Percentiles rank a stretch among this genome's conserved stretches.
These are phyloP conservation scores for Alternaria brassicicola DNA, from an alignment of 2,329 filamentous ascomycete genomes.

Conservation along the genomic window DNA sequence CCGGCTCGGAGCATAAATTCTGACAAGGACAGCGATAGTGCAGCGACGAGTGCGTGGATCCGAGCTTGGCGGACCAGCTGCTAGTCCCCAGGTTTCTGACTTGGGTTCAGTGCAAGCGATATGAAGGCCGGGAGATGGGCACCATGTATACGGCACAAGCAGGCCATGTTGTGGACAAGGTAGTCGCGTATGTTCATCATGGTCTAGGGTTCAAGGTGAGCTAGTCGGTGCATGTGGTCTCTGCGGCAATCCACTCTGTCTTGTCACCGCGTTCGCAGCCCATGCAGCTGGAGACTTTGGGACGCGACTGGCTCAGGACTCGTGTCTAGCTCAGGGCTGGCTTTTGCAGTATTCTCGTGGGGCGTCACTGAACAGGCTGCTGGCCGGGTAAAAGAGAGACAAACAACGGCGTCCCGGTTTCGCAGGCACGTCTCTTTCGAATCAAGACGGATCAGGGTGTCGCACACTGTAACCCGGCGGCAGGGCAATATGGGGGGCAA, in stretches of 20 bases:
- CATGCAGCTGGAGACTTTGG: constrained; percentile 30
- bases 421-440: constrained; percentile 41
- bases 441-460: constrained; percentile 34
- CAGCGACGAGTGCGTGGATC: constrained; percentile 33
- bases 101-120: constrained; percentile 26
- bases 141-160: constrained; percentile 10
- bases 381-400: constrained; percentile 43
- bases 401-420: constrained; percentile 41
- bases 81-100: constrained; percentile 27
- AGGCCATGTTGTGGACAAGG: constrained; percentile 20
- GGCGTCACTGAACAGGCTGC: constrained; percentile 39
- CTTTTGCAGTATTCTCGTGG: constrained; percentile 36
- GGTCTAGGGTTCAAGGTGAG: constrained; percentile 25
- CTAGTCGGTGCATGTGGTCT: constrained; percentile 33
- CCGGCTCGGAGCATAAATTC: constrained; percentile 39
- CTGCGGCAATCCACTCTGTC: constrained; percentile 27
- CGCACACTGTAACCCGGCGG: constrained; percentile 39
- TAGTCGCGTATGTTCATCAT: constrained; percentile 11
- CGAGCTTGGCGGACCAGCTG: constrained; percentile 34
- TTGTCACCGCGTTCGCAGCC: constrained; percentile 20
- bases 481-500: constrained; percentile 43
- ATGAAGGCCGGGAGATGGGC: constrained; percentile 23
- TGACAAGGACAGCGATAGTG: constrained; percentile 30
- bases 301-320: constrained; percentile 22
- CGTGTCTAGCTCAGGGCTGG: constrained; percentile 14